Percentiles rank a stretch among this genome's conserved stretches.
Conservation (phyloP, 371 early-diverging fungal species). For the Mortierella sp. region DNA sequence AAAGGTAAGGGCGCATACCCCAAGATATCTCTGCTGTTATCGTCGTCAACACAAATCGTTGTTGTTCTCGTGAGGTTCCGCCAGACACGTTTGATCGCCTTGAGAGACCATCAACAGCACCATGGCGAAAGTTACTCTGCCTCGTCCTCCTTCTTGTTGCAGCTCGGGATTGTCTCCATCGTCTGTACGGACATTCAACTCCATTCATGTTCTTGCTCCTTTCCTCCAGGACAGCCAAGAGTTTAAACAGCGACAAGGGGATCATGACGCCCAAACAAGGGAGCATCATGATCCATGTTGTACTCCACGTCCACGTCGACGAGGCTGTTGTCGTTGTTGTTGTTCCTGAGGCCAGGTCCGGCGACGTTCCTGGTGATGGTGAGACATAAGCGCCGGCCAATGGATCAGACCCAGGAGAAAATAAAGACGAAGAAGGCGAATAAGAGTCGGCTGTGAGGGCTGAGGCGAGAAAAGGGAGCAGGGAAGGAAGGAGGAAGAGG, state of each 20-base stretch:
- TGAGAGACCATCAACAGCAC: not conserved
- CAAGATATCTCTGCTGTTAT: not conserved
- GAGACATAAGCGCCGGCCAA: not conserved
- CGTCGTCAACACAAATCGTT: not conserved
- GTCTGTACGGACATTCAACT: constrained; percentile 16
- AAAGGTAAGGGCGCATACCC: constrained; percentile 3
- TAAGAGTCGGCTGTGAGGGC: constrained; percentile 26
- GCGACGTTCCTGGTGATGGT: not conserved
- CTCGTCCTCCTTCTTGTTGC: not conserved
- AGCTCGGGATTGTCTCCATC: constrained; percentile 15
- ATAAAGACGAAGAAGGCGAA: not conserved
- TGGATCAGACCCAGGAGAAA: not conserved
- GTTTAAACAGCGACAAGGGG: constrained; percentile 36
- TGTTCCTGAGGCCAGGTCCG: not conserved
- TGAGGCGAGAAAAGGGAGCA: constrained; percentile 43
- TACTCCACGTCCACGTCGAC: constrained; percentile 17
- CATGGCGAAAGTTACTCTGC: not conserved
- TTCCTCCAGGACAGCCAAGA: constrained; percentile 30
- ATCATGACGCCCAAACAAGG: constrained; percentile 40
- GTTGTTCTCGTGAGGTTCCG: not conserved
- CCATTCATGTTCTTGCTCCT: not conserved
- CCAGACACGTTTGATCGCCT: constrained; percentile 2
- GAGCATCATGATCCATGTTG: constrained; percentile 26
- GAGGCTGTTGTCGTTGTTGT: not conserved
- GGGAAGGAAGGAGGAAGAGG: constrained; percentile 41